Base-by-base conservation (phyloP, 2,329 filamentous ascomycete genomes). In the Mycosphaerella sp. region DNA sequence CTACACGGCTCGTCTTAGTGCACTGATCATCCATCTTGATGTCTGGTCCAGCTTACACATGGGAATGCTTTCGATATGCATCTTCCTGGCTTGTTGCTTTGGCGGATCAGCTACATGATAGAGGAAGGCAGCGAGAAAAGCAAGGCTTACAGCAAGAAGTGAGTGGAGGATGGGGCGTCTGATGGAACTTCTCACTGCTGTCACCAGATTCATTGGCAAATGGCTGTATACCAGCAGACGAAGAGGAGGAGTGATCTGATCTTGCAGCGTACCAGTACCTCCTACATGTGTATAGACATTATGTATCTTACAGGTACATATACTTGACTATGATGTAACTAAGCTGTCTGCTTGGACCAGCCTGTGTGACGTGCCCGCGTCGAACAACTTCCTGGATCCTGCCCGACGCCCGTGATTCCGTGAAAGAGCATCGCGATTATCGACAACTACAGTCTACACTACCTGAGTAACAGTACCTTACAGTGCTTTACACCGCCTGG, bases 51-150 rank as follows among this genome's bases (percentile, higher is more conserved):
- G 48, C 83, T 67, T 81, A 90, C 88, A 92, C 87, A 93, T 92
- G 54, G 87, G 87, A 73, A 93, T 92, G 63, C 86, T 87, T 73
- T 88, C 81, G 74, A 92, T 86, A 81, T 92, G 87, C 88, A 93
- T 93, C 55, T 68, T 68, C 56, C 64, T 58, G 34, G 54, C 38
- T 48, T 32, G 52, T 54, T 52, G 57, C 59, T 66, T 61, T 32
- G 23, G n/a, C 14, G 32, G n/a, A 60, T 67, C 60, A 67, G 64
- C 58, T 12, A 6, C 44, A 57, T 56, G 11, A 45, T 45, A 12
- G 45, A 59, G 42, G 21, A 45, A 60, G 42, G 43, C 58, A 39
- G 46, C 34, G 4, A 64, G 39, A 9, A 54, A 34, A 26, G 58
- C 55, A 48, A 63, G 40, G 57, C 64, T 51, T 63, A 65, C 64